Evolutionary conservation across 108 stramenopile genomes (phyloP).

Genomic region (Conticribra weissflogii): DNA sequence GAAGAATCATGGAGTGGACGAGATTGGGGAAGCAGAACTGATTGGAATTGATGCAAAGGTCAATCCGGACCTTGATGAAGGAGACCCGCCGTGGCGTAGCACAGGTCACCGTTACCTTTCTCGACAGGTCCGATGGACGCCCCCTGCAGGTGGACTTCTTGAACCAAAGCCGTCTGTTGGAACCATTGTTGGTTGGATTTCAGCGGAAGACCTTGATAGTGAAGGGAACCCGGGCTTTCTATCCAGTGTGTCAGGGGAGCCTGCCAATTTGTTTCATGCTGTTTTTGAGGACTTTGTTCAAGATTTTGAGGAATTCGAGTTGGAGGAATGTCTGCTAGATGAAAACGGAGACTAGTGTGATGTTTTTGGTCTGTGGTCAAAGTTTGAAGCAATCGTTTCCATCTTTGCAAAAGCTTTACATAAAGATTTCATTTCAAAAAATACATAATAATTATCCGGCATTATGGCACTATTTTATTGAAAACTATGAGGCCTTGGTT

Average conservation of each 20-base stretch:
- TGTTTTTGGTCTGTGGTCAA: no score
- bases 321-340: slow-evolving; percentile 57
- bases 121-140: slow-evolving; percentile 49
- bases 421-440: no score
- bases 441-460: no score
- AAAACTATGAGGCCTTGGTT: no score
- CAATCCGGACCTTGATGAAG: slow-evolving; percentile 38
- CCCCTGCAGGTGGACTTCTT: slow-evolving; percentile 4
- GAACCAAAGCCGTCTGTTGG: slow-evolving; percentile 58
- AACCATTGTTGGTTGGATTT: slow-evolving; percentile 72
- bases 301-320: slow-evolving; percentile 84
- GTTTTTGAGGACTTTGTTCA: slow-evolving; percentile 75
- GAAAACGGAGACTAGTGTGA: slow-evolving; percentile 13
- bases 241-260: slow-evolving; percentile 64
- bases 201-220: slow-evolving; percentile 76
- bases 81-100: slow-evolving; percentile 86
- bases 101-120: slow-evolving; percentile 65
- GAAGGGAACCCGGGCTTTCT: slow-evolving; percentile 84
- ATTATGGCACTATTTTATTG: no score
- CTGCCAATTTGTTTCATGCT: slow-evolving; percentile 77
- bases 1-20: slow-evolving; percentile 9
- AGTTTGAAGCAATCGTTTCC: no score
- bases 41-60: slow-evolving; percentile 20
- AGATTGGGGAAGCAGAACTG: slow-evolving; percentile 20
- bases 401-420: no score